Evolutionary conservation across 495 filamentous ascomycete genomes (phyloP).

Genomic region (Xylaria longipes): DNA sequence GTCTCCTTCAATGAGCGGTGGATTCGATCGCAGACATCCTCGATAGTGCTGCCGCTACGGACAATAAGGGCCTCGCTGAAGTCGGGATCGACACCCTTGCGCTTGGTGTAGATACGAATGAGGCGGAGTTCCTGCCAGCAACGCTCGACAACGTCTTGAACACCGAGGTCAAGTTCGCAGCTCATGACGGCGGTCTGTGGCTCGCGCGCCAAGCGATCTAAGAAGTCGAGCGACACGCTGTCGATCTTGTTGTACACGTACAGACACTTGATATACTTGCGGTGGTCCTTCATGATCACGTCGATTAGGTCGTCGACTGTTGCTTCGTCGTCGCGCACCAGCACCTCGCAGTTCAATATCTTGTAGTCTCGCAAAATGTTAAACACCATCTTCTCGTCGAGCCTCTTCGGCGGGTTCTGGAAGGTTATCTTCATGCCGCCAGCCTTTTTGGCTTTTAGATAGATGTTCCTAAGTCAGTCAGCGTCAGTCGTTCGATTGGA

Average conservation of each 20-base stretch:
- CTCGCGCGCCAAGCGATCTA: constrained; percentile 90
- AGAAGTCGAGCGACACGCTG: constrained; percentile 88
- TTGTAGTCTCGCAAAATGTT: constrained; percentile 98
- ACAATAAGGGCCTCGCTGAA: constrained; percentile 96
- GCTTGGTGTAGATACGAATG: constrained; percentile 95
- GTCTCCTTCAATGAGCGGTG: constrained; percentile 96
- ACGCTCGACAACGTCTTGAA: constrained; percentile 91
- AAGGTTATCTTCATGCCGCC: constrained; percentile 99
- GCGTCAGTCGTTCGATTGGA: constrained; percentile 19
- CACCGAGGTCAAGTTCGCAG: constrained; percentile 96
- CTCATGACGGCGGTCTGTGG: constrained; percentile 95
- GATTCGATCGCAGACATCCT: constrained; percentile 96
- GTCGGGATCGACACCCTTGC: constrained; percentile 90
- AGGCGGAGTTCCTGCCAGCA: constrained; percentile 95
- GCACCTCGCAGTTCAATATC: constrained; percentile 95
- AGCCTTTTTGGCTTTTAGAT: constrained; percentile 95
- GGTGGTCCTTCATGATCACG: constrained; percentile 98
- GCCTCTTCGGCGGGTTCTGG: constrained; percentile 80
- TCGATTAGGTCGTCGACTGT: constrained; percentile 99
- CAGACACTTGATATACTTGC: constrained; percentile 94
- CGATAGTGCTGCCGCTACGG: constrained; percentile 82
- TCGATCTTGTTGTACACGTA: constrained; percentile 99
- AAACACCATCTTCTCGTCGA: constrained; percentile 97
- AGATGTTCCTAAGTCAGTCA: constrained; percentile 77
- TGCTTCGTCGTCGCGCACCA: constrained; percentile 92